Evolutionary conservation across 2,329 filamentous ascomycete genomes (phyloP), one percentile per base, ranked within the genome.

Genomic region (Aspergillus pseudoviridinutans): DNA sequence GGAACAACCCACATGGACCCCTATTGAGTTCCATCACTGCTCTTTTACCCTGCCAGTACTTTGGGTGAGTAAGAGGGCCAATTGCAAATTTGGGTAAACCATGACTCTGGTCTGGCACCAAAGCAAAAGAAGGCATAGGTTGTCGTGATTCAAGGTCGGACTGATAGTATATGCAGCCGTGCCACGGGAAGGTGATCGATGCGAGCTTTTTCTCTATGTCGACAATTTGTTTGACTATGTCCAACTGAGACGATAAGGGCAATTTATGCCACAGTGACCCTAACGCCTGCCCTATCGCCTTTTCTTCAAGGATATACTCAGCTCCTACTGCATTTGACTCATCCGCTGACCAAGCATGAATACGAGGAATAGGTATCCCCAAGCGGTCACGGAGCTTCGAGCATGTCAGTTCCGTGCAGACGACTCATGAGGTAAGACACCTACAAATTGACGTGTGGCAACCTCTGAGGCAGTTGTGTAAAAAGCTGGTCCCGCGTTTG

Each of bases 291-390:
- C 75, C 75, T 0, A 32, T 56, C 17, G 70, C 61, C 27, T 68
- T 66, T 55, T 74, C 75, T 67, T 76, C 74, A 22, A 78, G 69
- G 24, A 79, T 68, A 49, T 73, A 78, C 62, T 77, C 74, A 46
- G 71, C 71, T 3, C 74, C 74, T 38, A 73, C 74, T 49, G 69
- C 42, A 56, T 77, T 78, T 17, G 71, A 63, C 17, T 50, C 53
- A 9, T 68, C 68, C 32, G 71, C 53, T 25, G 71, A 74, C 62
- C 71, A 77, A 38, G 65, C 58, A 58, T 71, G 71, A 17, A 77
- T 56, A 42, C 64, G 56, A 4, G 74, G 75, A 17, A 76, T 70
- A 24, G 74, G 73, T 53, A 77, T 60, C 9, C 63, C 63, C 47
- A 64, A 49, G 35, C 49, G 8, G 10, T 59, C 58, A 17, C 58